Conservation (phyloP, 345 rosid genomes). For the thale cress (Arabidopsis thaliana) region TAIR10.1 NC_003071.7:13440501-13441000, state of each 20-base stretch:
- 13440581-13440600: neutral
- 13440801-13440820: neutral
- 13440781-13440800: neutral
- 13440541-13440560: neutral
- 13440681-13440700: conserved; percentile 29
- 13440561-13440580: neutral
- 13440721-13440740: conserved; percentile 36
- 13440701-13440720: conserved; percentile 10
- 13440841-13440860: conserved; percentile 18
- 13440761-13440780: neutral
- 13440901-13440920: conserved; percentile 41
- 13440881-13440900: conserved; percentile 33
- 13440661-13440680: conserved; percentile 25
- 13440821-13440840: neutral
- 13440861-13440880: conserved; percentile 38
- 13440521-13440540: neutral
- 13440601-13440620: neutral
- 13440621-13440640: neutral
- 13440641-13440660: neutral
- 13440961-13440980: neutral
- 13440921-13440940: conserved; percentile 2
- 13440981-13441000: neutral
- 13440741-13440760: conserved; percentile 22
- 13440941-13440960: neutral
- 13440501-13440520: neutral